Conservation (phyloP, 306 rosid genomes). For the Morella rubra region DNA sequence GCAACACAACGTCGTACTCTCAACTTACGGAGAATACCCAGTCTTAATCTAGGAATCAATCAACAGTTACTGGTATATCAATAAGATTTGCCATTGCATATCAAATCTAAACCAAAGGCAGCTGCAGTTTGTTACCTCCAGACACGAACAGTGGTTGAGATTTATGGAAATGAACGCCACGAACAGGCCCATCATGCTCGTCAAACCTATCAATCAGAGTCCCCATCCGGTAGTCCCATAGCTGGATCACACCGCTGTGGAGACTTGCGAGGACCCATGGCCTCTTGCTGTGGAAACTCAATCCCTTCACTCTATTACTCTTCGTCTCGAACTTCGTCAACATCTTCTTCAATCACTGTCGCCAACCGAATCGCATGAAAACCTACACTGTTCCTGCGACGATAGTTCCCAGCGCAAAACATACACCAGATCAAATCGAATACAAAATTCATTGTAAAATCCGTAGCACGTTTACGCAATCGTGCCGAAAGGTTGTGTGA, state of each 20-base stretch:
- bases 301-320: conserved; percentile 96
- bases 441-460: background rate
- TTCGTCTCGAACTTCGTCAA: conserved; percentile 97
- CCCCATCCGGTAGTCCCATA: conserved; percentile 99
- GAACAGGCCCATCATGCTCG: conserved; percentile 97
- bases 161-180: conserved; percentile 95
- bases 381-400: conserved; percentile 10
- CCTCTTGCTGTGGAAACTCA: conserved; percentile 92
- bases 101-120: background rate
- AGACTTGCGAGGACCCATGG: conserved; percentile 99
- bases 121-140: conserved; percentile 62
- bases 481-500: background rate
- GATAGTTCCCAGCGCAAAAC: background rate
- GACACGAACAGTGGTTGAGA: conserved; percentile 96
- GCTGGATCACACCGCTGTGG: conserved; percentile 99
- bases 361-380: conserved; percentile 34
- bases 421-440: background rate
- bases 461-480: background rate
- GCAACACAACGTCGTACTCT: background rate
- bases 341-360: conserved; percentile 51
- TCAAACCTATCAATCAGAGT: conserved; percentile 90
- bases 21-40: background rate
- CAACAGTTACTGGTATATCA: background rate
- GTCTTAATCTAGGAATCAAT: background rate
- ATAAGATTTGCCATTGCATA: background rate